Conservation (phyloP, 495 filamentous ascomycete genomes). For the Penicillium soppii region DNA sequence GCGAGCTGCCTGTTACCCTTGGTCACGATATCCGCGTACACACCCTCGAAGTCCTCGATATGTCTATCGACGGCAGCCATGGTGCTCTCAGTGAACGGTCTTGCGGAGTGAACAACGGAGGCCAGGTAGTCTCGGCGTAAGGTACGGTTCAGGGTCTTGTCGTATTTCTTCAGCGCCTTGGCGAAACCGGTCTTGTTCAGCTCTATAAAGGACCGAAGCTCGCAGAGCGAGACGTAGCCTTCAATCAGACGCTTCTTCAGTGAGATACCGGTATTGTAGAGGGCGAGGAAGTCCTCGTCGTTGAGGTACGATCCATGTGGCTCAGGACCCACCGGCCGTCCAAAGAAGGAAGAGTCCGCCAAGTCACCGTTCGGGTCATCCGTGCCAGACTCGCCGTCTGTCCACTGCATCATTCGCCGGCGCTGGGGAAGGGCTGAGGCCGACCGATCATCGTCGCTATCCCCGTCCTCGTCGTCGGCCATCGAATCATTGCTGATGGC, state of each 20-base stretch:
- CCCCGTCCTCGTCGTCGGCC: conserved; percentile 56
- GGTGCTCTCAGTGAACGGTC: conserved; percentile 73
- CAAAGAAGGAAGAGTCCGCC: conserved; percentile 36
- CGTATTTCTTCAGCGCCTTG: conserved; percentile 97
- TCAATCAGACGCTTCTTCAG: conserved; percentile 87
- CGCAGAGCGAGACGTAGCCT: conserved; percentile 90
- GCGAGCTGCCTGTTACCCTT: conserved; percentile 72
- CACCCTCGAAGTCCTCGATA: conserved; percentile 69
- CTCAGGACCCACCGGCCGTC: conserved; percentile 20
- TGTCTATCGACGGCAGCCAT: conserved; percentile 67
- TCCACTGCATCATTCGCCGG: conserved; percentile 24
- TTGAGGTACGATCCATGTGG: conserved; percentile 62
- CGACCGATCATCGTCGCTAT: conserved; percentile 45
- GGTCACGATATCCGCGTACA: conserved; percentile 79
- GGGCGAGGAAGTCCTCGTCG: conserved; percentile 64
- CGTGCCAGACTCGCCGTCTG: conserved; percentile 27
- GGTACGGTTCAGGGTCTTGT: conserved; percentile 86
- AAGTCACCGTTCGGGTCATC: conserved; percentile 49
- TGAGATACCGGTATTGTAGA: conserved; percentile 80
- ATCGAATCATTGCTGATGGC: conserved; percentile 43
- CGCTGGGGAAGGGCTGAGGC: conserved; percentile 6
- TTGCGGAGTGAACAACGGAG: conserved; percentile 65
- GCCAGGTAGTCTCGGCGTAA: conserved; percentile 75
- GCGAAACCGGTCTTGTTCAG: conserved; percentile 94
- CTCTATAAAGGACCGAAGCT: conserved; percentile 93